A percentile compares a stretch with the other conserved stretches of the same genome.
Conservation (phyloP, 306 rosid genomes). For the Clitoria ternatea region DNA sequence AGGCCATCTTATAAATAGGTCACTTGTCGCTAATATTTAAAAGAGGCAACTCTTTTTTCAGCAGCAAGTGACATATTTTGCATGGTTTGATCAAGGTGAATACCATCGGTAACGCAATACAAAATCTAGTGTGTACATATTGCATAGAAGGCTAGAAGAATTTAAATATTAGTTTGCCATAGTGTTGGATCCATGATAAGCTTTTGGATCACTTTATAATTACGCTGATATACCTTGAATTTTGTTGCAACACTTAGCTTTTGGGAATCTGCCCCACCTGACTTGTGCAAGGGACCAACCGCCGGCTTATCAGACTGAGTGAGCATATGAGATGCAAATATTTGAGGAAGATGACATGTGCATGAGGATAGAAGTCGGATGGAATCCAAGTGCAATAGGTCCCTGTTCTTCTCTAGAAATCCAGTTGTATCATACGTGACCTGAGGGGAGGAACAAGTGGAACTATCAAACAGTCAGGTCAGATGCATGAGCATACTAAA, state of each 20-base stretch:
- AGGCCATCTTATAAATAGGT: not conserved
- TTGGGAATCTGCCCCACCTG: slow-evolving; percentile 96
- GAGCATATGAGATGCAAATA: slow-evolving; percentile 84
- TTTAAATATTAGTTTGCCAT: not conserved
- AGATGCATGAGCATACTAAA: slow-evolving; percentile 19
- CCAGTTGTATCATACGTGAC: slow-evolving; percentile 89
- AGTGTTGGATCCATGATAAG: slow-evolving; percentile 2
- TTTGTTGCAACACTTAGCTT: slow-evolving; percentile 96
- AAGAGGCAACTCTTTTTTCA: not conserved
- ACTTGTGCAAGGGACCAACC: slow-evolving; percentile 77
- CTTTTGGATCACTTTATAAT: slow-evolving; percentile 7
- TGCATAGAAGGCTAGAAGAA: not conserved
- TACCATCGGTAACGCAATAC: slow-evolving; percentile 5
- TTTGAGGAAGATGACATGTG: slow-evolving; percentile 81
- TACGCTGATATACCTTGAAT: slow-evolving; percentile 63
- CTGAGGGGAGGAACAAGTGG: slow-evolving; percentile 51
- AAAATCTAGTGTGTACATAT: not conserved
- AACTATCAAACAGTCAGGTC: slow-evolving; percentile 44
- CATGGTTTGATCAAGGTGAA: slow-evolving; percentile 10
- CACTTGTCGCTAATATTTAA: not conserved
- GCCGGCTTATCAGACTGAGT: slow-evolving; percentile 77
- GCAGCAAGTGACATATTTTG: not conserved
- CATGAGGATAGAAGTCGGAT: slow-evolving; percentile 92
- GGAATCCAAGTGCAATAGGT: slow-evolving; percentile 88
- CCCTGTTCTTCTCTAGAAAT: slow-evolving; percentile 95